Evolutionary conservation across 371 early-diverging fungal species (phyloP).

Genomic region (Apophysomyces elegans): DNA sequence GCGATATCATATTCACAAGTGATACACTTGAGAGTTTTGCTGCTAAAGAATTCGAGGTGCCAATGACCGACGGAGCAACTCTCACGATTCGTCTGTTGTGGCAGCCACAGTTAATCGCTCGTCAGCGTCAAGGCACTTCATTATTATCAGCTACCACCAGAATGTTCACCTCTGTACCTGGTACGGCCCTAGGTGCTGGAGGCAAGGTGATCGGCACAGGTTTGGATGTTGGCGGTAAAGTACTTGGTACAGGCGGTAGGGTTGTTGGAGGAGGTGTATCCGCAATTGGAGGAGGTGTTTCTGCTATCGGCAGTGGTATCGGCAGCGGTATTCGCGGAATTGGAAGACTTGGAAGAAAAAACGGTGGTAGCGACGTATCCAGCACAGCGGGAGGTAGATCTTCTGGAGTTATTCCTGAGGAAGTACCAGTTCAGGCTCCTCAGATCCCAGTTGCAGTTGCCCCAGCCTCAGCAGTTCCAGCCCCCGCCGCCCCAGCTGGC

Average conservation of each 20-base stretch:
- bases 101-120: slow-evolving; percentile 38
- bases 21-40: slow-evolving; percentile 27
- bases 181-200: slow-evolving; percentile 12
- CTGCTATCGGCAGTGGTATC: slow-evolving; percentile 32
- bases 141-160: slow-evolving; percentile 26
- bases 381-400: not conserved
- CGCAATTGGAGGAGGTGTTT: slow-evolving; percentile 15
- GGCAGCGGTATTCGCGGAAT: slow-evolving; percentile 32
- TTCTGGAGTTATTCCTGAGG: too few relatives aligned
- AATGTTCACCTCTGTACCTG: slow-evolving; percentile 21
- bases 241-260: slow-evolving; percentile 18
- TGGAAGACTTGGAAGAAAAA: slow-evolving; percentile 14
- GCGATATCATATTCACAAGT: slow-evolving; percentile 21
- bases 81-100: slow-evolving; percentile 30
- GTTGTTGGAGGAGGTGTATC: slow-evolving; percentile 24
- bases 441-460: not conserved
- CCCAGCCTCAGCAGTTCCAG: not conserved
- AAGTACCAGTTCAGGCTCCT: too few relatives aligned
- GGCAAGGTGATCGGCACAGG: slow-evolving; percentile 26
- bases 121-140: slow-evolving; percentile 29
- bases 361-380: slow-evolving; percentile 13
- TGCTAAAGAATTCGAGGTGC: slow-evolving; percentile 18
- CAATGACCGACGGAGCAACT: slow-evolving; percentile 18
- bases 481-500: not conserved
- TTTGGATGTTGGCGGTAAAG: slow-evolving; percentile 35